Evolutionary conservation across 805 yeast species (phyloP), one percentile per base, ranked within the genome.

Genomic region (Suhomyces faveliae): DNA sequence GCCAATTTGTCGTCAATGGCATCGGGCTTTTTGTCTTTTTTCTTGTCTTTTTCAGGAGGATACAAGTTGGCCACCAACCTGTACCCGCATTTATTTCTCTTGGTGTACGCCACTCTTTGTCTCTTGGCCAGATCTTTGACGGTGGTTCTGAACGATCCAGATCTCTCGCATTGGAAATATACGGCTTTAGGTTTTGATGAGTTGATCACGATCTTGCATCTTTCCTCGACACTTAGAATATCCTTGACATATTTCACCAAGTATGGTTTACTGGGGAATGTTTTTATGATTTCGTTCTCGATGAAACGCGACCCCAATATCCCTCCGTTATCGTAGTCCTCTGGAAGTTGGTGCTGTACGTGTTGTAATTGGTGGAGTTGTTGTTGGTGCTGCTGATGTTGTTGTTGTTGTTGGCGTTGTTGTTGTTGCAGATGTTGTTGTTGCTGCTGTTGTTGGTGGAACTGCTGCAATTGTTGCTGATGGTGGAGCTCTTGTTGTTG

Each of bases 131-230:
- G 63, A 44, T 71, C 77, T 58, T 73, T 73, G 45, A 73, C 78
- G 3, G 78, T 73, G 35, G 78, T 73, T 59, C 78, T 62, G 51
- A 72, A 73, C 27, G 67, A 62, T 2, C 78, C 78, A 5, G 74
- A 67, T 41, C 76, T 56, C 55, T 73, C 78, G 55, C 76, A 73
- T 58, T 71, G 76, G 60, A 73, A 73, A 59, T 73, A 73, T 19
- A 73, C 74, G 5, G 78, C 78, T 58, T 73, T 72, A 19, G 77
- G 77, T 59, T 73, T 73, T 22, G 76, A 71, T 23, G 76, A 70
- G 58, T 71, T 71, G 58, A 73, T 73, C 38, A 73, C 78, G 57
- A 73, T 72, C 56, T 71, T 67, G 57, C 77, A 73, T 50, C 58
- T 58, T 54, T 62, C 67, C 55, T 62, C 64, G 45, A 55, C 58